Base-by-base conservation (phyloP, 179 eudicot genomes). In the Drosera spatulata region DNA sequence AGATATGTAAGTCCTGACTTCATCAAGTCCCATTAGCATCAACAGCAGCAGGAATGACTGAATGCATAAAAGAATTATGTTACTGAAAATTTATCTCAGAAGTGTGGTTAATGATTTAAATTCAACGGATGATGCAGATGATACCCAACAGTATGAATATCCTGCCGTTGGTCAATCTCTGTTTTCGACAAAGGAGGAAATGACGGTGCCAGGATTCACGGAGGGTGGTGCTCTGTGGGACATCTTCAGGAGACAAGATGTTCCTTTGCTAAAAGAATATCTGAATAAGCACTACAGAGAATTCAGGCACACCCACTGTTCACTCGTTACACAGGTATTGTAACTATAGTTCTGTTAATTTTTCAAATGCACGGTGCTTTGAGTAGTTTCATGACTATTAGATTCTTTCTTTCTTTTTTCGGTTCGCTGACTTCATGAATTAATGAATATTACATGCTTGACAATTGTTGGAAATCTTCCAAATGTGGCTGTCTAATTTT, bases 191-290 rank as follows among this genome's bases (percentile, higher is more conserved):
- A 39, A 37, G 46, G 53, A 53, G 41, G 50, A 60, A 50, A 56
- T 43, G 47, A 55, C 53, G 37, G 50, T 50, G 13, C 48, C 55
- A 33, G 69, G 42, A 45, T 12, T 44, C 41, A 56, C 7, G 4
- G 41, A 67, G 49, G 90, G 79, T 47, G 95, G 91, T 60, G 95
- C 88, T 65, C 64, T 85, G 10, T 87, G 91, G 95, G 88, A 87
- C 53, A 80, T 87, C 52, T 87, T 85, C 33, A 76, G 91, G 49
- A 73, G 91, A 68, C 69, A 82, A 72, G 91, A 87, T 77, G 83
- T 74, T 48, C 77, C 79, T 53, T 82, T 78, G 79, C 78, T 87
- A 51, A 66, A 76, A 66, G 85, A 85, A 41, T 87, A 80, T 71
- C 78, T 87, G 55, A 64, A 64, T 41, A 73, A 71, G 69, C 88